These are phyloP conservation scores for Plectranthus barbatus DNA, from an alignment of 257 asterid species.

Conservation along the genomic window DNA sequence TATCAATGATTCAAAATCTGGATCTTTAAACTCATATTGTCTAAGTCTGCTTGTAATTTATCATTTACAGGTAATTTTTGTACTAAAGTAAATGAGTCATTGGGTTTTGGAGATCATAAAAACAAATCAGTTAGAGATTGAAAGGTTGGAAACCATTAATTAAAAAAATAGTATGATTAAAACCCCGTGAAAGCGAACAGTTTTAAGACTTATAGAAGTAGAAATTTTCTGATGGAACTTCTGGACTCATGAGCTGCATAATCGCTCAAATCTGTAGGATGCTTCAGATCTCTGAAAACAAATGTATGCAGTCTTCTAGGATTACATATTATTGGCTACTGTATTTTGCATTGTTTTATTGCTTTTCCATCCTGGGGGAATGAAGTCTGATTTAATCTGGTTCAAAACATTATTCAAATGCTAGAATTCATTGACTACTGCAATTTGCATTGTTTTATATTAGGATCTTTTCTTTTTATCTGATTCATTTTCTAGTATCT, in stretches of 20 bases:
- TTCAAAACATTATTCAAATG: neutral
- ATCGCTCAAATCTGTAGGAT: neutral
- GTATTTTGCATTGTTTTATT: no score
- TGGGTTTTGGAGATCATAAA: neutral
- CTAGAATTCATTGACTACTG: neutral
- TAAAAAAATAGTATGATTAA: neutral
- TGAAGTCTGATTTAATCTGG: neutral
- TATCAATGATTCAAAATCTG: conserved; percentile 74
- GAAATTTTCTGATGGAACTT: no score
- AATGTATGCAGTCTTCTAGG: neutral
- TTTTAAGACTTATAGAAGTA: neutral
- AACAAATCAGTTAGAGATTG: conserved; percentile 3
- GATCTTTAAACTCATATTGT: conserved; percentile 75
- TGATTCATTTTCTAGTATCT: conserved; percentile 10
- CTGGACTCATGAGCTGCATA: no score
- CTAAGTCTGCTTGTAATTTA: conserved; percentile 79
- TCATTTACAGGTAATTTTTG: conserved; percentile 78
- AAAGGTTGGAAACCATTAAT: neutral
- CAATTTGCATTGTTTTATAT: neutral
- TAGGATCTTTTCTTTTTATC: neutral
- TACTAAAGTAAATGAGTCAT: conserved; percentile 10
- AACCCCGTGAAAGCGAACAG: neutral
- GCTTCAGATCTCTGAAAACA: conserved; percentile 6
- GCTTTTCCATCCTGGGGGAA: neutral
- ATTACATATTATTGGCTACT: neutral